Conservation (phyloP, 768 basidiomycete species). For the Podaxis sp. region DNA sequence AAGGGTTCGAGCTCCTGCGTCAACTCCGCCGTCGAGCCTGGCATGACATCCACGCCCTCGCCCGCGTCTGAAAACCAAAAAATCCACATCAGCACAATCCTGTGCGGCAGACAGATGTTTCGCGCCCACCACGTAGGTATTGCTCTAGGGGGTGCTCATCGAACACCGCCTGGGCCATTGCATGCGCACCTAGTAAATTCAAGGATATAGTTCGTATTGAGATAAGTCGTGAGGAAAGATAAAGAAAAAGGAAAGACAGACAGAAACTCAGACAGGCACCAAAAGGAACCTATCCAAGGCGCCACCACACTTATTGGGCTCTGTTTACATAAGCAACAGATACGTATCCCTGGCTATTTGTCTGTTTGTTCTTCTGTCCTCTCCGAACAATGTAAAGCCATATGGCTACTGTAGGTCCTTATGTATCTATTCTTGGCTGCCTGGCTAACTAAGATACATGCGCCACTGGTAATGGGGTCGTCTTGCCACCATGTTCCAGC, state of each 20-base stretch:
- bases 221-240: conserved; percentile 6
- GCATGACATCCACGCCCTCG: conserved; percentile 48
- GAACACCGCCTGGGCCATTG: conserved; percentile 76
- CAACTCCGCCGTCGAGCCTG: conserved; percentile 43
- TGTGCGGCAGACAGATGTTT: neutral
- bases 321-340: conserved; percentile 7
- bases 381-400: neutral
- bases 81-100: neutral
- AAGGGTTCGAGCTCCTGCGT: conserved; percentile 34
- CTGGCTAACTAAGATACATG: neutral
- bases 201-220: conserved; percentile 5
- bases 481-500: neutral
- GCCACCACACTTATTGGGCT: neutral
- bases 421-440: neutral
- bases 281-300: neutral
- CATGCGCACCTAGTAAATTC: conserved; percentile 11
- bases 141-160: conserved; percentile 73
- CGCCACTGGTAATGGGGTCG: neutral
- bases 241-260: neutral
- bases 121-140: conserved; percentile 58
- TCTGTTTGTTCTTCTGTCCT: neutral
- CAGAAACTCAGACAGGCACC: neutral
- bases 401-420: neutral
- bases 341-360: neutral
- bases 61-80: conserved; percentile 47